phyloP scores from a whole-genome alignment of 2,329 filamentous ascomycete species.

The Lasiodiplodia sp. region DNA sequence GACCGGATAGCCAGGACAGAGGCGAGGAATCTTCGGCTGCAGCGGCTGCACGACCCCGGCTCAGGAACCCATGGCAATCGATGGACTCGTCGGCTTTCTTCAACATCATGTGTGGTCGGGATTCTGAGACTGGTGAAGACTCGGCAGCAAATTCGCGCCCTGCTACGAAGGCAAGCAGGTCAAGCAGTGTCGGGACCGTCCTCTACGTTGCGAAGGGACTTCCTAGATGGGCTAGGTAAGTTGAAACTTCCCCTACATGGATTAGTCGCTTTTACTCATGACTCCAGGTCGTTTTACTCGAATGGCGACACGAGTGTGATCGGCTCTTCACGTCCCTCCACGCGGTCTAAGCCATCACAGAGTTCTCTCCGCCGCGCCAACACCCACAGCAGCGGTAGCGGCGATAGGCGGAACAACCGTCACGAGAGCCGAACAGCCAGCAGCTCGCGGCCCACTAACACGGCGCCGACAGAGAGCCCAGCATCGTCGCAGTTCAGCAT shows the following conservation, averaged over 20 bases:
- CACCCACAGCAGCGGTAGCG: background rate
- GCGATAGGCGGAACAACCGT: background rate
- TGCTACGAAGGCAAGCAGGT: conserved; percentile 9
- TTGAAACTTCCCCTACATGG: too few species aligned
- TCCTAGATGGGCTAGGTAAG: conserved; percentile 29
- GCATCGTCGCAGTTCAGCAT: conserved; percentile 30
- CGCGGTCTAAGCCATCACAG: conserved; percentile 9
- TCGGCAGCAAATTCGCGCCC: conserved; percentile 9
- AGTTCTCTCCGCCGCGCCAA: background rate
- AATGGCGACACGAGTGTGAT: conserved; percentile 22
- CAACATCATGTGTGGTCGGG: conserved; percentile 15
- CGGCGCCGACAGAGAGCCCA: conserved; percentile 17
- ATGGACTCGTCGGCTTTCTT: conserved; percentile 22
- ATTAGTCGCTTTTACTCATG: background rate
- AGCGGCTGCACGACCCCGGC: conserved; percentile 6
- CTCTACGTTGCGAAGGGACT: conserved; percentile 10
- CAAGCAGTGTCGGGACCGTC: conserved; percentile 15
- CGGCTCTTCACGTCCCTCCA: conserved; percentile 13
- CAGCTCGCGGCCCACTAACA: conserved; percentile 24
- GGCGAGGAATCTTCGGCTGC: conserved; percentile 15
- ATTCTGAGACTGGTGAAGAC: background rate
- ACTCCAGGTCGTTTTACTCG: conserved; percentile 21
- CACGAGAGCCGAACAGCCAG: background rate
- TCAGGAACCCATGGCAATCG: conserved; percentile 28
- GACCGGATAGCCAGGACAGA: background rate